Evolutionary conservation across 148 eudicot species (phyloP), one percentile per base, ranked within the genome.

Genomic region (Chenopodium formosanum): DNA sequence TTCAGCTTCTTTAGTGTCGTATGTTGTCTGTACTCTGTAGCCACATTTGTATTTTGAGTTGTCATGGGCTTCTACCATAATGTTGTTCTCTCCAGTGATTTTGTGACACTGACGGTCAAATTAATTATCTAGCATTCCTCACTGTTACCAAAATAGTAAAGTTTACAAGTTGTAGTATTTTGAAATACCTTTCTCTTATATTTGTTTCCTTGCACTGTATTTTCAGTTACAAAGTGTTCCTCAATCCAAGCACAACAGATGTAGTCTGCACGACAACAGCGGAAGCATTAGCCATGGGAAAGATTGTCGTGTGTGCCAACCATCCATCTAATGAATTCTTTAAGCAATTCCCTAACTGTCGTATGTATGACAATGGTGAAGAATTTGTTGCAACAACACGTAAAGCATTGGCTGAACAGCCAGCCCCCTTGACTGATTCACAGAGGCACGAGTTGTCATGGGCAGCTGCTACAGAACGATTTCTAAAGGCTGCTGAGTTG

Each of bases 231-330:
- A 95, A 92, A 85, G 97, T 95, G 82, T 92, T 95, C 86, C 80
- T 95, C 52, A 95, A 95, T 73, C 98, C 99, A 77, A 96, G 99
- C 91, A 96, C 99, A 50, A 94, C 99, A 0, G 99, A 96, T 69
- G 99, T 96, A 58, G 95, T 96, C 78, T 96, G 99, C 82, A 96
- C 99, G 2, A 94, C 99, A 72, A 86, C 98, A 72, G 99, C 99
- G n/a, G 99, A 96, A 88, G 99, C 99, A 70, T 78, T 96, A 80
- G 98, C 97, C 14, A 96, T 94, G 99, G 99, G 99, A 65, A 94
- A 96, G 84, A 91, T 92, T 64, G 98, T 96, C 7, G 90, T 96
- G 1, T 94, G 99, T 34, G 97, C 99, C 37, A 86, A 92, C 82
- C 99, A 96, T 77, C 94, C 97, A 63, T 96, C 99, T 50, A 96